These are phyloP conservation scores for Dothistroma pini DNA, from an alignment of 2,329 filamentous ascomycete genomes.

Conservation along the genomic window DNA sequence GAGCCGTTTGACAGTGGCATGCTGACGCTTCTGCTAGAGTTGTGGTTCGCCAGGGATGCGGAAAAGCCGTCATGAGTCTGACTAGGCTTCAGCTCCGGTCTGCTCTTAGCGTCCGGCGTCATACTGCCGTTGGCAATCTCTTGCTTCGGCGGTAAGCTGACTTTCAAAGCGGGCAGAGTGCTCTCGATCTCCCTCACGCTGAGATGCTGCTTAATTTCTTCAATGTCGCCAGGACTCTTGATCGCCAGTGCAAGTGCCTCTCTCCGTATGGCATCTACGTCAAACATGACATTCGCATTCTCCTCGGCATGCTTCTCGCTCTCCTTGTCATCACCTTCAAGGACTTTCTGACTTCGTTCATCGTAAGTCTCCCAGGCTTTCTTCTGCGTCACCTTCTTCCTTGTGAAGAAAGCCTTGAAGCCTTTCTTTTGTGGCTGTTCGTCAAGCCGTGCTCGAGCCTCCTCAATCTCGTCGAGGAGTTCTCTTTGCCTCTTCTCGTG, in stretches of 20 bases:
- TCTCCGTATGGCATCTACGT: conserved; percentile 82
- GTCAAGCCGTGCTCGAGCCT: conserved; percentile 82
- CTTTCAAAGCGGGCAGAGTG: conserved; percentile 85
- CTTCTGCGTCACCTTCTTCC: conserved; percentile 71
- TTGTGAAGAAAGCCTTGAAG: conserved; percentile 73
- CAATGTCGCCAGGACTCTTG: conserved; percentile 64
- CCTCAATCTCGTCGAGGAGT: conserved; percentile 94
- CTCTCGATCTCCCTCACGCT: conserved; percentile 65
- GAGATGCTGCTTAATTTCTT: conserved; percentile 68
- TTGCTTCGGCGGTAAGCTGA: conserved; percentile 38
- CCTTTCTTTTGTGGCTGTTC: conserved; percentile 66
- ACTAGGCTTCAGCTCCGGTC: conserved; percentile 8
- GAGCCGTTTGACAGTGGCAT: conserved; percentile 14
- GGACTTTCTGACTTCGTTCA: conserved; percentile 52
- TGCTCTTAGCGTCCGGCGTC: conserved; percentile 6
- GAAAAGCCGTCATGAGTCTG: conserved; percentile 12
- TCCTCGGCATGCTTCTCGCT: conserved; percentile 35
- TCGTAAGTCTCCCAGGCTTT: conserved; percentile 96
- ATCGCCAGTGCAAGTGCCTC: conserved; percentile 69
- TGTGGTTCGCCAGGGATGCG: not conserved
- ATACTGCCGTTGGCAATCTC: conserved; percentile 7
- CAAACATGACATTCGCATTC: conserved; percentile 68
- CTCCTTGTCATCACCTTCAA: conserved; percentile 42
- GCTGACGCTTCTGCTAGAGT: not conserved
- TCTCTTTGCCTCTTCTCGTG: conserved; percentile 84